A percentile compares a stretch with the other conserved stretches of the same genome.
These are phyloP conservation scores for Kuraishia piskuri DNA, from an alignment of 805 yeast species.

Conservation along the genomic window DNA sequence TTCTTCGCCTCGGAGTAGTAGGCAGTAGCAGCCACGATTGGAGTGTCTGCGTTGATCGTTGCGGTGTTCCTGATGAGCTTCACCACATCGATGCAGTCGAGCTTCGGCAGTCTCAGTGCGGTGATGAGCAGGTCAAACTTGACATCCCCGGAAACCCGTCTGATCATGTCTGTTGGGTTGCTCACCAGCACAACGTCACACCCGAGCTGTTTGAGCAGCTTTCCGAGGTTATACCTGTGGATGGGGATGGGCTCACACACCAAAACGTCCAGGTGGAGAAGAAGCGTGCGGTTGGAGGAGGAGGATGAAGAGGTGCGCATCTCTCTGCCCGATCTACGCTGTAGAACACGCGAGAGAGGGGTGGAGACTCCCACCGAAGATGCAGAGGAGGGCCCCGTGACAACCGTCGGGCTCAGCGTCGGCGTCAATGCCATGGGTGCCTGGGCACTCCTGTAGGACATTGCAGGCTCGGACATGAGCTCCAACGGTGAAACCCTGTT, in stretches of 20 bases:
- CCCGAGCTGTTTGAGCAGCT: constrained; percentile 57
- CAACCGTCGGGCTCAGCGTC: not conserved
- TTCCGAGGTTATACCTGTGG: constrained; percentile 58
- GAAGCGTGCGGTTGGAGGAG: constrained; percentile 5
- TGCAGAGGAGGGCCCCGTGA: not conserved
- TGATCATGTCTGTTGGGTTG: constrained; percentile 74
- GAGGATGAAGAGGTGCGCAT: constrained; percentile 17
- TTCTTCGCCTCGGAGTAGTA: constrained; percentile 57
- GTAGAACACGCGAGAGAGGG: not conserved
- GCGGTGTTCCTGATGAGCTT: constrained; percentile 68
- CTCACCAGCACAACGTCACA: constrained; percentile 73
- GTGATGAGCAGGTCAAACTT: constrained; percentile 79
- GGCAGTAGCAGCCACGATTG: constrained; percentile 68
- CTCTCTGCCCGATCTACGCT: constrained; percentile 33
- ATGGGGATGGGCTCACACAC: constrained; percentile 86
- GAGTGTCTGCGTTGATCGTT: constrained; percentile 70
- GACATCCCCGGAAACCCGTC: constrained; percentile 75
- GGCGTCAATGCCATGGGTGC: not conserved
- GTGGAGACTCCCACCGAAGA: not conserved
- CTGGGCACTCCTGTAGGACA: not conserved
- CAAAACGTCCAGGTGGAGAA: constrained; percentile 48
- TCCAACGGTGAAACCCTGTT: not conserved
- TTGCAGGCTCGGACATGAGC: not conserved
- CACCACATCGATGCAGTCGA: constrained; percentile 69
- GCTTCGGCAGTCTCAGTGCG: constrained; percentile 57